A percentile compares a stretch with the other conserved stretches of the same genome.
These are phyloP conservation scores for Mycosphaerelloides madeirae DNA, from an alignment of 2,329 filamentous ascomycete genomes.

Conservation along the genomic window DNA sequence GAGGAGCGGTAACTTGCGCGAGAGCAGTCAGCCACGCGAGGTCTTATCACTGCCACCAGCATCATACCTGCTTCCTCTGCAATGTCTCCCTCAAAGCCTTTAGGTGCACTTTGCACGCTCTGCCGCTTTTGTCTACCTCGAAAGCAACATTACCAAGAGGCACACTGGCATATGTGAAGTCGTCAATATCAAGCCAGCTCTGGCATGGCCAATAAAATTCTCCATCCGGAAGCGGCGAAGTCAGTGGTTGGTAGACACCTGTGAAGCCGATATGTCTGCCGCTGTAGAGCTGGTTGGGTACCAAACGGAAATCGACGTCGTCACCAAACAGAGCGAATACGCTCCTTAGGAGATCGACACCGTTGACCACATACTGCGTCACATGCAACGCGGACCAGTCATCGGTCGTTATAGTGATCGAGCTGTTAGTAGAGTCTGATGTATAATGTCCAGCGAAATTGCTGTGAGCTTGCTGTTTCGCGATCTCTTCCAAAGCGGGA, in stretches of 20 bases:
- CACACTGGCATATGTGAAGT: constrained; percentile 20
- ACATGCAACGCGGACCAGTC: constrained; percentile 29
- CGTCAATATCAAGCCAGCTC: constrained; percentile 19
- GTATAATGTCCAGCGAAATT: constrained; percentile 27
- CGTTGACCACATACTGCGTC: constrained; percentile 30
- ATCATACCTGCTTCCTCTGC: constrained; percentile 13
- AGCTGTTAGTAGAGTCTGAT: constrained; percentile 15
- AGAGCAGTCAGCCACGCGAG: too few species aligned
- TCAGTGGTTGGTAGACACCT: constrained; percentile 12
- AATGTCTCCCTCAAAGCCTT: constrained; percentile 15
- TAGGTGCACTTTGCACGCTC: constrained; percentile 12
- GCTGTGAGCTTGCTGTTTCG: constrained; percentile 24
- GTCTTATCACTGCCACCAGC: background rate
- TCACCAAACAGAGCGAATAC: constrained; percentile 12
- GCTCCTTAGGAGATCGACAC: constrained; percentile 29
- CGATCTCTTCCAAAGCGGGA: constrained; percentile 26
- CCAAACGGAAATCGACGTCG: constrained; percentile 19
- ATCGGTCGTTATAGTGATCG: constrained; percentile 24
- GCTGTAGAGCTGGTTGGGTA: constrained; percentile 25
- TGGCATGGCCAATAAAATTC: constrained; percentile 13
- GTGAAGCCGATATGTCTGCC: constrained; percentile 14
- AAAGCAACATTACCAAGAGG: constrained; percentile 21
- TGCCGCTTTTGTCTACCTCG: constrained; percentile 15
- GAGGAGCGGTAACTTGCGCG: too few species aligned
- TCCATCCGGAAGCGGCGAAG: constrained; percentile 15